Percentiles rank a stretch among this genome's conserved stretches.
These are phyloP conservation scores for Rhynchosporium secalis DNA, from an alignment of 2,329 filamentous ascomycete genomes.

Conservation along the genomic window DNA sequence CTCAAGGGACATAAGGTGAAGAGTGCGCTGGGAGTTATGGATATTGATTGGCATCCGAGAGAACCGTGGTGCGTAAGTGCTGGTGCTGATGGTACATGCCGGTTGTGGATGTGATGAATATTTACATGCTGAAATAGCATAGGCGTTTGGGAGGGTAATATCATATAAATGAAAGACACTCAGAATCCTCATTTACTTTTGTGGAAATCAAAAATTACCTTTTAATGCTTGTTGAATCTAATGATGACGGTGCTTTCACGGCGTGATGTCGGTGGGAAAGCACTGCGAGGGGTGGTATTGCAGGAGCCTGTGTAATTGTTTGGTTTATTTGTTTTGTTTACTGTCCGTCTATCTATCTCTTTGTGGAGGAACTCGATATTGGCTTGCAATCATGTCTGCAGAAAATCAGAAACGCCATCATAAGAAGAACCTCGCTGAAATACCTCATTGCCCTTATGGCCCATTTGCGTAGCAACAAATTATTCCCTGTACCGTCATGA, in stretches of 20 bases:
- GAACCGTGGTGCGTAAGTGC: constrained; percentile 95
- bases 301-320: not conserved
- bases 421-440: constrained; percentile 25
- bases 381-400: constrained; percentile 1
- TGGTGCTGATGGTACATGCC: constrained; percentile 88
- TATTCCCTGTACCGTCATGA: constrained; percentile 17
- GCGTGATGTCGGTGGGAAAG: too few relatives aligned
- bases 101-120: constrained; percentile 73
- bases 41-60: constrained; percentile 91
- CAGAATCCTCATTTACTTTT: not conserved
- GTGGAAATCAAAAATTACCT: too few relatives aligned
- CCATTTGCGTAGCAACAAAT: constrained; percentile 26
- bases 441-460: constrained; percentile 25
- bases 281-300: not conserved
- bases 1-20: constrained; percentile 86
- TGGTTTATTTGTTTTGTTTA: not conserved
- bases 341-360: not conserved
- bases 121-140: constrained; percentile 23
- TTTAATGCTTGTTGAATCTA: too few relatives aligned
- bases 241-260: too few relatives aligned
- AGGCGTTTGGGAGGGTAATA: constrained; percentile 28
- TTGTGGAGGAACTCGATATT: constrained; percentile 3
- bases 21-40: constrained; percentile 84
- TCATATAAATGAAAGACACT: constrained; percentile 20
- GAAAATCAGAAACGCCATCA: constrained; percentile 31